These are phyloP conservation scores for Phytophthora tubulina DNA, from an alignment of 352 stramenopile species.

Conservation along the genomic window DNA sequence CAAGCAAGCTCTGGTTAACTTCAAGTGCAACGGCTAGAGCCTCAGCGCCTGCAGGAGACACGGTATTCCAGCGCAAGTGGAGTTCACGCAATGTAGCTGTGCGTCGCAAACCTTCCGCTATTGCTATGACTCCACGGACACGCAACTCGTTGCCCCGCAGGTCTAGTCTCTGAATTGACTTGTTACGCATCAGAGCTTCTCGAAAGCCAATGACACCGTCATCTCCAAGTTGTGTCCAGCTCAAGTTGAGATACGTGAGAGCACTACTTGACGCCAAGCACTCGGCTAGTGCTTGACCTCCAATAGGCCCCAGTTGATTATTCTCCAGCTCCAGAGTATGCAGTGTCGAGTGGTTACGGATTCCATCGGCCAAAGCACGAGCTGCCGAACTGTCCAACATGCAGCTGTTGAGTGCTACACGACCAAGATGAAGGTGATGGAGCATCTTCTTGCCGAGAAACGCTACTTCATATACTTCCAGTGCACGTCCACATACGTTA, in stretches of 20 bases:
- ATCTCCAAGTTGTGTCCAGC: conserved; percentile 79
- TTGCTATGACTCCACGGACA: conserved; percentile 55
- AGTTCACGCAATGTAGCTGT: conserved; percentile 75
- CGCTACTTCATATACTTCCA: conserved; percentile 68
- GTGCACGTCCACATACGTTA: conserved; percentile 55
- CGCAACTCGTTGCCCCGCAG: conserved; percentile 74
- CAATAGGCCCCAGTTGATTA: conserved; percentile 58
- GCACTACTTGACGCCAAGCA: conserved; percentile 67
- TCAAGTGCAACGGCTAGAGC: conserved; percentile 63
- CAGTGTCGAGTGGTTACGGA: conserved; percentile 72
- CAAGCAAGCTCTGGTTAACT: conserved; percentile 62
- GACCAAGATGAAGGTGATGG: conserved; percentile 70
- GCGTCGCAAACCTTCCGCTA: conserved; percentile 57
- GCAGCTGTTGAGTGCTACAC: conserved; percentile 71
- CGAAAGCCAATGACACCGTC: conserved; percentile 59
- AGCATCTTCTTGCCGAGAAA: conserved; percentile 79
- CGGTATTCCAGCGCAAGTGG: conserved; percentile 77
- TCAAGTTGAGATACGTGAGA: conserved; percentile 77
- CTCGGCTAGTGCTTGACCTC: conserved; percentile 67
- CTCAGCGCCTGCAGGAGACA: conserved; percentile 64
- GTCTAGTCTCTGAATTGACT: conserved; percentile 63
- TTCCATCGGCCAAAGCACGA: conserved; percentile 63
- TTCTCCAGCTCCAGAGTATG: conserved; percentile 77
- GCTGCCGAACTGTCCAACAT: conserved; percentile 60
- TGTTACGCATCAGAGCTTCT: conserved; percentile 59